Percentiles rank a stretch among this genome's conserved stretches.
These are phyloP conservation scores for Fagopyrum tataricum DNA, from an alignment of 148 eudicot species.

Conservation along the genomic window DNA sequence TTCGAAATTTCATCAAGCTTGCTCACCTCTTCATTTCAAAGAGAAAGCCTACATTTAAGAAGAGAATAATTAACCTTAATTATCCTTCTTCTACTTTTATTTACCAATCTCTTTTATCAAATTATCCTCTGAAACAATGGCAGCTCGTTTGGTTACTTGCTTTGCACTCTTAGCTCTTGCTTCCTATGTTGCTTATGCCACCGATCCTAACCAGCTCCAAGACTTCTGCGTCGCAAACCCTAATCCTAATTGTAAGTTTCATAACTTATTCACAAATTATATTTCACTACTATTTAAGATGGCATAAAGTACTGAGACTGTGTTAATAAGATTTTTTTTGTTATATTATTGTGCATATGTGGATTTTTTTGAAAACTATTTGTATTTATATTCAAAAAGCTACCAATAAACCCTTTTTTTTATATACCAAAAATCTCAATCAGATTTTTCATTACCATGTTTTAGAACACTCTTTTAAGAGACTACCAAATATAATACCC, in stretches of 20 bases:
- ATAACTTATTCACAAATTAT: neutral
- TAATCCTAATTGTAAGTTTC: neutral
- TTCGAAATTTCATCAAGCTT: neutral
- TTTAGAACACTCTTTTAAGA: too few species aligned
- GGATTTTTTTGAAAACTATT: too few species aligned
- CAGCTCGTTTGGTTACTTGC: neutral
- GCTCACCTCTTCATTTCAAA: neutral
- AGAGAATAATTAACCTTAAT: neutral
- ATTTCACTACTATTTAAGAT: neutral
- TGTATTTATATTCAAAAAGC: too few species aligned
- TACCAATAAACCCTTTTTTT: too few species aligned
- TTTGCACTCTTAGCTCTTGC: neutral
- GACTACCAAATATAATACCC: too few species aligned
- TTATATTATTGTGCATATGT: too few species aligned
- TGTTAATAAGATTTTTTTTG: too few species aligned
- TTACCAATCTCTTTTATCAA: neutral
- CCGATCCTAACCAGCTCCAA: conserved; percentile 13
- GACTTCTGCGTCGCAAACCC: conserved; percentile 11
- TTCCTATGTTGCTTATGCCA: neutral
- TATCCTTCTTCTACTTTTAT: neutral
- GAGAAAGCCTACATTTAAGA: neutral
- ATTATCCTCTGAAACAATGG: neutral
- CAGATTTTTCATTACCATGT: too few species aligned
- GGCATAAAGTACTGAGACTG: neutral
- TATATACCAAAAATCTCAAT: too few species aligned